Evolutionary conservation across 306 rosid genomes (phyloP), one percentile per base, ranked within the genome.

Genomic region (Rosa chinensis): DNA sequence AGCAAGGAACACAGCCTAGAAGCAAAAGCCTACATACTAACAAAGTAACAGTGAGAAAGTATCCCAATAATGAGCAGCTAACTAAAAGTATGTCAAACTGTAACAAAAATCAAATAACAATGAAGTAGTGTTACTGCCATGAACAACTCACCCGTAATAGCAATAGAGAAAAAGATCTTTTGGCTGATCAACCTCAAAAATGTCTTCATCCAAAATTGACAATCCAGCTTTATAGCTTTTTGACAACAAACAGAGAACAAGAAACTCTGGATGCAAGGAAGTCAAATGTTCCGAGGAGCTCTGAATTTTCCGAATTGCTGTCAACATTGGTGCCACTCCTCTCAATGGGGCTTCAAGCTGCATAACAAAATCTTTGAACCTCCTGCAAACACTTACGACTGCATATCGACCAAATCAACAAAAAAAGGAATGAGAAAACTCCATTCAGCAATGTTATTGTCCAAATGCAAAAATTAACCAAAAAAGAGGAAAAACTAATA

Each of bases 121-220:
- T 62, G 45, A 68, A 50, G 78, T 37, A 63, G n/a, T 70, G 62
- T 61, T 21, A 67, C 77, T 32, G 47, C 61, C 18, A 42, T 25
- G 68, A 20, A 45, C 75, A 80, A 62, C 94, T 10, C 48, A 95
- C 99, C 99, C 99, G 11, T 95, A 95, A 88, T 95, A 95, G 85
- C 94, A 89, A 80, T 91, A 95, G 73, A 95, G 99, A 79, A 90
- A 91, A 77, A 95, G 90, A 83, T 93, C 97, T 71, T 87, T 91
- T 2, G 99, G 97, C 66, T 93, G 99, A 85, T 93, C 96, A 50
- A 95, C 90, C 87, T 91, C 97, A 12, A 84, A 88, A 77, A 93
- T 72, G 78, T 90, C 92, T 66, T 91, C 93, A 23, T 87, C 89
- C 86, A 95, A 83, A 82, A 91, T 66, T 58, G 99, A 85, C n/a